phyloP scores from a whole-genome alignment of 768 basidiomycete genomes.

The Panellus pusillus region DNA sequence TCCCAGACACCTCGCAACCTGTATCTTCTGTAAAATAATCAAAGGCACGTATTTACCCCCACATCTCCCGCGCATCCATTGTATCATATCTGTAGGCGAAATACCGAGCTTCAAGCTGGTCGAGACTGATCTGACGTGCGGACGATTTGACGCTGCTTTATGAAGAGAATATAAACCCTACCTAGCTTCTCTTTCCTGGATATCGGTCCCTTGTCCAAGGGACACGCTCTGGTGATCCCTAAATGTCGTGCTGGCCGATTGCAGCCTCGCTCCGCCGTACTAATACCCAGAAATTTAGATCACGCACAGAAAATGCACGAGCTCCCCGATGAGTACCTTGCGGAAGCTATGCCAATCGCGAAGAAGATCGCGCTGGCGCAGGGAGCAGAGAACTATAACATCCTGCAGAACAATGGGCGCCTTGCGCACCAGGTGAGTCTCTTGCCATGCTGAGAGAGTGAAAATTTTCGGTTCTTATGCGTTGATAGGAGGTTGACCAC shows the following conservation, averaged over 20 bases:
- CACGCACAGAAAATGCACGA: conserved; percentile 87
- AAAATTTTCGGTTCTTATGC: background rate
- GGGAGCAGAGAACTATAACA: conserved; percentile 79
- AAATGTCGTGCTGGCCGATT: conserved; percentile 60
- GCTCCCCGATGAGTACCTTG: conserved; percentile 81
- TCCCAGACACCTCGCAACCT: conserved; percentile 56
- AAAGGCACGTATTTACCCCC: conserved; percentile 52
- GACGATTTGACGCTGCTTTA: background rate
- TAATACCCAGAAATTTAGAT: conserved; percentile 43
- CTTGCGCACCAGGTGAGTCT: conserved; percentile 55
- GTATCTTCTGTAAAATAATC: conserved; percentile 96
- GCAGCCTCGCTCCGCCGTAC: background rate
- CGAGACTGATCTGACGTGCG: conserved; percentile 69
- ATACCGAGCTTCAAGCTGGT: conserved; percentile 87
- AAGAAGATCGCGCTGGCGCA: conserved; percentile 86
- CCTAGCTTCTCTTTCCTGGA: conserved; percentile 86
- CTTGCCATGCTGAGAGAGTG: background rate
- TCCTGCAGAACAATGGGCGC: conserved; percentile 67
- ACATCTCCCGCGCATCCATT: background rate
- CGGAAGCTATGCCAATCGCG: conserved; percentile 73
- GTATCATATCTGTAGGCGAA: conserved; percentile 54
- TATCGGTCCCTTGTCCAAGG: conserved; percentile 85
- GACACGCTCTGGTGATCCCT: conserved; percentile 90
- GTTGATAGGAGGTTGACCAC: conserved; percentile 67
- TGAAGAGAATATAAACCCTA: background rate